Base-by-base conservation (phyloP, 495 filamentous ascomycete genomes). In the Glonium stellatum region DNA sequence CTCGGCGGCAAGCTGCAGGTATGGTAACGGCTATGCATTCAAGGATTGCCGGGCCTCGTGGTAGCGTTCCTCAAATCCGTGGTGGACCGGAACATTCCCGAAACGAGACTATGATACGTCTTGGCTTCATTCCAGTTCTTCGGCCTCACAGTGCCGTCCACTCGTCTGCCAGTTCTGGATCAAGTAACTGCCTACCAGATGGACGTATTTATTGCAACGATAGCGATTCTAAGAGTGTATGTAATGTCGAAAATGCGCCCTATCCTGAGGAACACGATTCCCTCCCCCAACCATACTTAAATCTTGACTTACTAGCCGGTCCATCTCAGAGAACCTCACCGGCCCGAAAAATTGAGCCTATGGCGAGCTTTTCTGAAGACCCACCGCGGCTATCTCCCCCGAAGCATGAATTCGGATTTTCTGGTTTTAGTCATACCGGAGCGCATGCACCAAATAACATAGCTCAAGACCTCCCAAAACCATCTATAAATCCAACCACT, bases 51-150 rank as follows among this genome's bases (percentile, higher is more conserved):
- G 12, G 18, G 25, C 19, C 47, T 39, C 23, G 12, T 1, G 34
- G 44, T 48, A 42, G 59, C 13, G 15, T 57, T 23, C 61, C 67
- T 19, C 50, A 39, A 55, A 34, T 69, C 19, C 55, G 54, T 12
- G 55, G 42, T 41, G 67, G 64, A 56, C 59, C 64, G 18, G 27
- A 55, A 44, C 61, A 54, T 36, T 69, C 61, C 9, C 52, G 58
- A 13, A 56, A 67, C 50, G 62, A 63, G 22, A 61, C 67, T 22
- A 44, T 67, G 23, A 57, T 58, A 55, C 53, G 35, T 36, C 56
- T 65, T 54, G 58, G 56, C 22, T 47, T 49, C 23, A 58, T 61
- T 12, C 54, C 52, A 25, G 15, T 57, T 34, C 58, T 66, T 4
- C 23, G 46, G 15, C 59, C 63, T n/a, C 61, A 62, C 1, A 37